A percentile compares a stretch with the other conserved stretches of the same genome.
These are phyloP conservation scores for Dentipellis fragilis DNA, from an alignment of 768 basidiomycete genomes.

Conservation along the genomic window DNA sequence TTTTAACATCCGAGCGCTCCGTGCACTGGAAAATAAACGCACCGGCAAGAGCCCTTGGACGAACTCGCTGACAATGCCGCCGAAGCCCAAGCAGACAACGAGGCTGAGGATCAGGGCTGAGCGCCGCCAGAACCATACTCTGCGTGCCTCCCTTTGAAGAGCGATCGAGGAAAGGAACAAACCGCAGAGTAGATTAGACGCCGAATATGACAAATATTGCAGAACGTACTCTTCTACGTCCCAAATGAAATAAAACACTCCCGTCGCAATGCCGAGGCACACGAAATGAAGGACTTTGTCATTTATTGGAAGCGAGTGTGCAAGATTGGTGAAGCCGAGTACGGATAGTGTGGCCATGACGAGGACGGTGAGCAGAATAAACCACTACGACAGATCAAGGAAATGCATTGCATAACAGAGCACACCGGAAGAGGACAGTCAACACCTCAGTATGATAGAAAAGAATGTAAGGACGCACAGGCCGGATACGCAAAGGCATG, in stretches of 20 bases:
- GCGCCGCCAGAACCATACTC: slow-evolving; percentile 85
- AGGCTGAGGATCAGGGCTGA: slow-evolving; percentile 57
- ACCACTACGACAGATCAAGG: slow-evolving; percentile 46
- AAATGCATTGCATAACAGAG: background rate
- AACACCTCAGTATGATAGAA: background rate
- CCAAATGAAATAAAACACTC: slow-evolving; percentile 78
- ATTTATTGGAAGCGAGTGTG: slow-evolving; percentile 55
- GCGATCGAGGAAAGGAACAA: background rate
- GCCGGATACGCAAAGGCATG: slow-evolving; percentile 61
- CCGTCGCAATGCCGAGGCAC: slow-evolving; percentile 67
- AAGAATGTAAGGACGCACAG: slow-evolving; percentile 31
- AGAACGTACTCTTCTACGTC: slow-evolving; percentile 75
- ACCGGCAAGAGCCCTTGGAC: slow-evolving; percentile 75
- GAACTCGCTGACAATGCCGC: slow-evolving; percentile 73
- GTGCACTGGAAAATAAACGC: slow-evolving; percentile 8
- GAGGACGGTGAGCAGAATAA: slow-evolving; percentile 56
- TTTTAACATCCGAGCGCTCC: slow-evolving; percentile 1
- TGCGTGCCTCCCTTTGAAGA: slow-evolving; percentile 49
- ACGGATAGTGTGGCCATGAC: slow-evolving; percentile 65
- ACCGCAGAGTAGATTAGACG: slow-evolving; percentile 1
- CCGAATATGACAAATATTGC: background rate
- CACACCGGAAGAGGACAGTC: background rate
- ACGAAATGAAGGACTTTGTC: slow-evolving; percentile 75
- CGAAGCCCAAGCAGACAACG: slow-evolving; percentile 67
- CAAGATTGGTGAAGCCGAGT: slow-evolving; percentile 68